Percentiles rank a stretch among this genome's conserved stretches.
phyloP scores from a whole-genome alignment of 129 eudicot species.

The Cynara cardunculus region DNA sequence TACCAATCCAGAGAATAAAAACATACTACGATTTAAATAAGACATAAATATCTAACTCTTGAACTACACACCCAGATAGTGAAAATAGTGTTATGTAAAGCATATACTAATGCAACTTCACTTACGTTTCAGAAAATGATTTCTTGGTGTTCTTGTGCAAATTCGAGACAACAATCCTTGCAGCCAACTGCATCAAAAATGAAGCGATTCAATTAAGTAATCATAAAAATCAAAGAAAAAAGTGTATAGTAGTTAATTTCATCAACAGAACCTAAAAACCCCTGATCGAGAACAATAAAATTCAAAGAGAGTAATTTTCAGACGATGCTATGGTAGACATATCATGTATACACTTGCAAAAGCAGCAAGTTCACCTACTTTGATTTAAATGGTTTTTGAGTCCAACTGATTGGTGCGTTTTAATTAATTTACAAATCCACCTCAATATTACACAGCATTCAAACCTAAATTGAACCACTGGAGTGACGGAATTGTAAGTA shows the following conservation, averaged over 20 bases:
- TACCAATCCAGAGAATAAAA: neutral
- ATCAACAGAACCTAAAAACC: neutral
- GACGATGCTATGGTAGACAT: neutral
- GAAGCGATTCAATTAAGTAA: neutral
- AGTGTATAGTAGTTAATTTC: neutral
- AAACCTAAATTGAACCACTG: neutral
- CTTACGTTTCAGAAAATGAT: constrained; percentile 93
- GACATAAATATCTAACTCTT: neutral
- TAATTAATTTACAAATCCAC: neutral
- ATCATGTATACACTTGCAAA: neutral
- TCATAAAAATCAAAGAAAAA: neutral
- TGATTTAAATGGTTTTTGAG: neutral
- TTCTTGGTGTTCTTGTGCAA: constrained; percentile 92
- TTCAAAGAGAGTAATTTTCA: neutral
- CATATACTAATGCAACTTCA: neutral
- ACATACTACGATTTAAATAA: neutral
- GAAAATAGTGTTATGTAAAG: neutral
- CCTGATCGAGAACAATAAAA: neutral
- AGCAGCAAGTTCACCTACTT: neutral
- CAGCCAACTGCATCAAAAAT: constrained; percentile 65
- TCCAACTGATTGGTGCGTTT: neutral
- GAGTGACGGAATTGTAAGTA: neutral
- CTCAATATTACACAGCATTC: neutral
- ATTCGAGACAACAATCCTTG: constrained; percentile 93
- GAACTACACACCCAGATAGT: neutral